Evolutionary conservation across 192 early-diverging fungal genomes (phyloP).

Genomic region (Spinellus fusiger): DNA sequence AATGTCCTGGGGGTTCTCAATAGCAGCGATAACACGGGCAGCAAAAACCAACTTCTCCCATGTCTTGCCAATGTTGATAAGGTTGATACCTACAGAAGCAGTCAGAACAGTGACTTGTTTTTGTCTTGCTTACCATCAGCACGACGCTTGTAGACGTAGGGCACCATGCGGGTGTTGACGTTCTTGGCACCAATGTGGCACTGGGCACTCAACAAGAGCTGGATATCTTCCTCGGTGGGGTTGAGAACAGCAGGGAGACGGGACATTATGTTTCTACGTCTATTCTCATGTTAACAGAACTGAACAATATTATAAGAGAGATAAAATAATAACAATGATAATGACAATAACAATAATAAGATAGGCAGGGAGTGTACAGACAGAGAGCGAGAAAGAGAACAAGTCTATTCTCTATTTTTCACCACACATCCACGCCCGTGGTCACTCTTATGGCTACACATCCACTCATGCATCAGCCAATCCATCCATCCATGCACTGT

Average conservation of each 20-base stretch:
- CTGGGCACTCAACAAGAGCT: slow-evolving; percentile 93
- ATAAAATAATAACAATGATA: no score
- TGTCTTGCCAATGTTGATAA: slow-evolving; percentile 99
- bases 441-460: no score
- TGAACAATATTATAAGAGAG: not conserved
- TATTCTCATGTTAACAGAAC: not conserved
- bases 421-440: no score
- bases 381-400: no score
- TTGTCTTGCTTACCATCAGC: slow-evolving; percentile 66
- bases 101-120: not conserved
- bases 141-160: slow-evolving; percentile 97
- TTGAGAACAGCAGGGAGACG: slow-evolving; percentile 44
- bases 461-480: no score
- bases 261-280: slow-evolving; percentile 21
- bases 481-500: no score
- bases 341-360: no score
- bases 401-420: no score
- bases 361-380: no score
- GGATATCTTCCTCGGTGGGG: slow-evolving; percentile 90
- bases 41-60: slow-evolving; percentile 99
- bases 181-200: slow-evolving; percentile 99
- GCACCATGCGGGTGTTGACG: slow-evolving; percentile 86
- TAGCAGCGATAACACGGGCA: slow-evolving; percentile 96
- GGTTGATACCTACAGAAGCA: slow-evolving; percentile 67
- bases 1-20: slow-evolving; percentile 98